These are phyloP conservation scores for Macroventuria anomochaeta DNA, from an alignment of 2,329 filamentous ascomycete genomes.

Conservation along the genomic window DNA sequence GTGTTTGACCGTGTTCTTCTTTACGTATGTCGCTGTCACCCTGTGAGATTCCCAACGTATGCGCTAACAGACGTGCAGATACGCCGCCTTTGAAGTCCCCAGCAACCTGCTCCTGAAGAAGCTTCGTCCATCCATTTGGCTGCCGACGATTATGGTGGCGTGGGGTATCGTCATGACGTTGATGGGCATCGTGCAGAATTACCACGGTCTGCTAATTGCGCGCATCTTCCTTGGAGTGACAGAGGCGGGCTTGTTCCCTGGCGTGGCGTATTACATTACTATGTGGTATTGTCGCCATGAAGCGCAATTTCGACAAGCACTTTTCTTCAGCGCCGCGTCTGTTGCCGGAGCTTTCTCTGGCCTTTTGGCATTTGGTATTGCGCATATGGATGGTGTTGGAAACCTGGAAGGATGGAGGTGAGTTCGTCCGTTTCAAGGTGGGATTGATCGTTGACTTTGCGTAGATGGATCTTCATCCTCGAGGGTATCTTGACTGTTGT, in stretches of 20 bases:
- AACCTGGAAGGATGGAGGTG: constrained; percentile 16
- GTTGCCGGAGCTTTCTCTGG: constrained; percentile 67
- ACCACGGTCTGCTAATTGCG: constrained; percentile 53
- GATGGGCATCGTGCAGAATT: constrained; percentile 57
- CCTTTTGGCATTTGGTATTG: constrained; percentile 63
- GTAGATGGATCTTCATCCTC: constrained; percentile 46
- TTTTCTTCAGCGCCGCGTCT: constrained; percentile 65
- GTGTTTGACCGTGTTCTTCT: constrained; percentile 70
- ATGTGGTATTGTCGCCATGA: constrained; percentile 70
- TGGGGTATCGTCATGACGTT: constrained; percentile 60
- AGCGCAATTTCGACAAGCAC: constrained; percentile 62
- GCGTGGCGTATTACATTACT: constrained; percentile 59
- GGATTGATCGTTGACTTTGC: neutral
- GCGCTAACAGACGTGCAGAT: constrained; percentile 1
- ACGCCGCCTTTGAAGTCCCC: constrained; percentile 56
- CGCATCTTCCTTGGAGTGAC: constrained; percentile 55
- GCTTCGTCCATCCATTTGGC: constrained; percentile 57
- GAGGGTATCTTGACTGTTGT: constrained; percentile 47
- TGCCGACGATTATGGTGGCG: constrained; percentile 57
- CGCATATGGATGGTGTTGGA: constrained; percentile 55
- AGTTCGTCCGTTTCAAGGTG: neutral
- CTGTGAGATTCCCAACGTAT: too few relatives aligned
- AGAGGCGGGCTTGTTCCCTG: constrained; percentile 45
- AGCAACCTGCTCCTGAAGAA: constrained; percentile 68
- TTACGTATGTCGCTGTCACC: constrained; percentile 46